A percentile compares a stretch with the other conserved stretches of the same genome.
Evolutionary conservation across 192 early-diverging fungal genomes (phyloP).

Genomic region (Coemansia sp.): DNA sequence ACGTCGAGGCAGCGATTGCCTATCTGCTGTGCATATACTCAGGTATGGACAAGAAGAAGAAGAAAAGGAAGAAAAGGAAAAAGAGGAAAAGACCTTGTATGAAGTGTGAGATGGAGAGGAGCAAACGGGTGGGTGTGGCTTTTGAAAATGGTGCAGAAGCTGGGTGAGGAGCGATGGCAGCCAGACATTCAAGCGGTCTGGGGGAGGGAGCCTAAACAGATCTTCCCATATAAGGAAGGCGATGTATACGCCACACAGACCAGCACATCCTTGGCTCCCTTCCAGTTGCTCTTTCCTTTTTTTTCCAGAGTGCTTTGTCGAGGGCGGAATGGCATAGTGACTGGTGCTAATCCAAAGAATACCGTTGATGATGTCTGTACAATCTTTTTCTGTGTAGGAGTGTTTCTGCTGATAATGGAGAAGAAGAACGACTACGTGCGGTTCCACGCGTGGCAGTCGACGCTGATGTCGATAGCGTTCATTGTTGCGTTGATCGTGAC

Average conservation of each 20-base stretch:
- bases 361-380: not conserved
- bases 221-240: not conserved
- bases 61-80: not conserved
- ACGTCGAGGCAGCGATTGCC: constrained; percentile 72
- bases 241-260: not conserved
- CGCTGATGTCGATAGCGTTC: constrained; percentile 37
- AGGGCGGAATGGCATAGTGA: no score
- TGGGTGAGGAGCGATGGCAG: no score
- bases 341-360: not conserved
- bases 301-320: no score
- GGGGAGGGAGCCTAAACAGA: not conserved
- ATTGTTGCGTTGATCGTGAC: constrained; percentile 32
- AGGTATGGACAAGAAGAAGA: constrained; percentile 29
- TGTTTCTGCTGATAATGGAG: constrained; percentile 72
- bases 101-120: not conserved
- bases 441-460: constrained; percentile 59
- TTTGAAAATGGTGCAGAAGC: no score
- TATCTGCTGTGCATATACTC: constrained; percentile 63
- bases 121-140: not conserved
- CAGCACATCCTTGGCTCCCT: not conserved
- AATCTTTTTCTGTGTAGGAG: constrained; percentile 47
- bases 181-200: not conserved
- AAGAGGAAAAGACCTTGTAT: no score
- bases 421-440: constrained; percentile 69
- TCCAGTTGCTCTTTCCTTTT: no score